Base-by-base conservation (phyloP, 352 stramenopile species). In the Thraustochytrium striatum region DNA sequence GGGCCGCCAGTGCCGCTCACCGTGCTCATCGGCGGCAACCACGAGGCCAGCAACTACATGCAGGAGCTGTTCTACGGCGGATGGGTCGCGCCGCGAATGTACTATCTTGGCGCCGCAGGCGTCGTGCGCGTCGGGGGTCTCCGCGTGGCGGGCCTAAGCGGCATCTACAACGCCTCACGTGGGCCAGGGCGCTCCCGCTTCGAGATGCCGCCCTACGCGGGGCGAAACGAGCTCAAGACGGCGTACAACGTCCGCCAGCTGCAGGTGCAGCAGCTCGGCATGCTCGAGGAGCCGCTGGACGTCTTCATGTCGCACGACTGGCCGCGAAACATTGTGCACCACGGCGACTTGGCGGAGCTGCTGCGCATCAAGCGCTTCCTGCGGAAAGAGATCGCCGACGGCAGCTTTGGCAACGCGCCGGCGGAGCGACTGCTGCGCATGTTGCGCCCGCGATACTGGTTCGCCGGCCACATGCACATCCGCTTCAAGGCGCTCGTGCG, bases 21-120 rank as follows among this genome's bases (percentile, higher is more conserved):
- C 2, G 86, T 99, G 19, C 98, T 99, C 83, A 91, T 99, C 38
- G 96, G 95, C 36, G 96, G 96, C 32, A 99, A 99, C 88, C 96
- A 99, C 85, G 96, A 99, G 85, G 94, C 95, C 19, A 98, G 93
- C 9, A 96, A 96, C 72, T 95, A 97, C 61, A 85, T 99, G 21
- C 89, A 98, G 80, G 95, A 98, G 82, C 87, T 99, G 39, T 91
- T 96, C 81, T 98, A 98, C 83, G 96, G 96, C 32, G 96, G 96
- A 11, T 99, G 93, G 92, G 92, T 98, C 19, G 96, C 96, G 32
- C 95, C 95, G 9, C 98, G 98, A 78, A 99, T 99, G 62, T 99
- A 98, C 86, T 99, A 98, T 83, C 73, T 99, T 0, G 96, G 96
- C 0, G 88, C 89, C 11, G 92, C 94, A 5, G 95, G 94, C 2